These are phyloP conservation scores for Pseudovirgaria hyperparasitica DNA, from an alignment of 2,329 filamentous ascomycete species.

Conservation along the genomic window DNA sequence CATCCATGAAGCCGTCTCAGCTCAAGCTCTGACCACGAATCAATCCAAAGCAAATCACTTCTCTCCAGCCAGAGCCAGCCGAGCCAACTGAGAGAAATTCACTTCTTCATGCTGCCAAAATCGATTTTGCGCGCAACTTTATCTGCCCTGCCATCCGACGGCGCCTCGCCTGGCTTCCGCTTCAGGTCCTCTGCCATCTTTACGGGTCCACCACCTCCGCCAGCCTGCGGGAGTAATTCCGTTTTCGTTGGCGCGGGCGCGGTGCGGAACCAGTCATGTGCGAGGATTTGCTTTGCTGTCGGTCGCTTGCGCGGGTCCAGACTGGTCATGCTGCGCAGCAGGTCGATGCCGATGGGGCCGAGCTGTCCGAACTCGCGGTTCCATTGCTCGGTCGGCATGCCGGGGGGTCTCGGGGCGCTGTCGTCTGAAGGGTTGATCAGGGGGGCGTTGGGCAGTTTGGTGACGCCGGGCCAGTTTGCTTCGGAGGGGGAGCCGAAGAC, in stretches of 20 bases:
- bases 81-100: too few relatives aligned
- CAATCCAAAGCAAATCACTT: too few relatives aligned
- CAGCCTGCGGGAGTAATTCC: constrained; percentile 69
- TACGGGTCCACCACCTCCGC: constrained; percentile 45
- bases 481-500: constrained; percentile 84
- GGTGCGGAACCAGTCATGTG: constrained; percentile 74
- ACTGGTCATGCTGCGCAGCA: constrained; percentile 72
- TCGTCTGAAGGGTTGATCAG: constrained; percentile 1
- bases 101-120: too few relatives aligned
- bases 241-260: constrained; percentile 75
- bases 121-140: constrained; percentile 77
- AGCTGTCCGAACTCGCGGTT: constrained; percentile 65
- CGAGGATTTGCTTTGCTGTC: constrained; percentile 62
- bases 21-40: too few relatives aligned
- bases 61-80: too few relatives aligned
- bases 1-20: too few relatives aligned
- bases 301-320: constrained; percentile 80
- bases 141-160: constrained; percentile 49
- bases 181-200: constrained; percentile 76
- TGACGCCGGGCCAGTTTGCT: constrained; percentile 89
- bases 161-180: constrained; percentile 58
- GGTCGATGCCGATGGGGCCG: constrained; percentile 70
- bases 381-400: constrained; percentile 54
- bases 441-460: constrained; percentile 38
- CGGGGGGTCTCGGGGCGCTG: constrained; percentile 33